phyloP scores from a whole-genome alignment of 1,139 yeast species.

The Diutina rugosa region DNA sequence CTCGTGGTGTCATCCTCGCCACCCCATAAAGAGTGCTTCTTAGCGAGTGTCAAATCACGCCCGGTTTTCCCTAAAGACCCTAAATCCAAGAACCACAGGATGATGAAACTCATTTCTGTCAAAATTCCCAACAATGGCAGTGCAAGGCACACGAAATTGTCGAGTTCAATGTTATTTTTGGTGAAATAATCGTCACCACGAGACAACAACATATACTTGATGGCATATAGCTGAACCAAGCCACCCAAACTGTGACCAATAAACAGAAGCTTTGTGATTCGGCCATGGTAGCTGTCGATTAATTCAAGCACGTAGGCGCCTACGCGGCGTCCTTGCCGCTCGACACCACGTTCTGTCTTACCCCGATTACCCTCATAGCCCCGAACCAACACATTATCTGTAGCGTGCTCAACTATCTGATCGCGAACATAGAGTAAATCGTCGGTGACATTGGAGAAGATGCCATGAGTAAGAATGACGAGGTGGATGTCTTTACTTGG shows the following conservation, averaged over 20 bases:
- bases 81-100: constrained; percentile 14
- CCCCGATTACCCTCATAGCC: constrained; percentile 16
- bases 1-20: not conserved
- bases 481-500: constrained; percentile 10
- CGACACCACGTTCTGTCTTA: constrained; percentile 14
- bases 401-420: constrained; percentile 6
- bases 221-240: constrained; percentile 13
- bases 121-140: constrained; percentile 14
- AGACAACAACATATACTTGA: constrained; percentile 10
- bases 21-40: constrained; percentile 4
- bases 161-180: constrained; percentile 8
- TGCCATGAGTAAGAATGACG: constrained; percentile 13
- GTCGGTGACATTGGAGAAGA: constrained; percentile 14
- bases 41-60: constrained; percentile 14
- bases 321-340: constrained; percentile 10
- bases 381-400: constrained; percentile 11
- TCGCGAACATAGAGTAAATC: constrained; percentile 15
- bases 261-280: constrained; percentile 11
- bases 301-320: constrained; percentile 9
- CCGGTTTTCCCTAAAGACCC: constrained; percentile 18
- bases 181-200: constrained; percentile 10
- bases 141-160: constrained; percentile 14
- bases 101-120: constrained; percentile 14
- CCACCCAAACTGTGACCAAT: constrained; percentile 17
- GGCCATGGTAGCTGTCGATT: constrained; percentile 6